phyloP scores from a whole-genome alignment of 2,329 filamentous ascomycete genomes.

The Fusarium acutatum region DNA sequence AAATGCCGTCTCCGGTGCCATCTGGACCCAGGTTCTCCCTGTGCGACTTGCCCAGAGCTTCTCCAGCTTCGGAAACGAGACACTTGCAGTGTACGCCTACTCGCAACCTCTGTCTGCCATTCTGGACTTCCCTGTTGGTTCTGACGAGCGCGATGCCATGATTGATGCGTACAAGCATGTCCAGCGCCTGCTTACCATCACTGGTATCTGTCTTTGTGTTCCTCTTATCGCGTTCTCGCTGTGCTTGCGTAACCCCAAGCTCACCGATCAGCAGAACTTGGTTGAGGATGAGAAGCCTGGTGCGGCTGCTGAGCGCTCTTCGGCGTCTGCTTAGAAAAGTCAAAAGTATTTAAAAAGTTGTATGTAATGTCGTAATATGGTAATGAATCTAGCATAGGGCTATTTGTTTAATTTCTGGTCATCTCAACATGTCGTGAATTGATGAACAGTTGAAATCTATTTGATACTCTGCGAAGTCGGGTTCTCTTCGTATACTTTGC shows the following conservation, averaged over 20 bases:
- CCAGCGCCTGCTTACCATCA: slow-evolving; percentile 57
- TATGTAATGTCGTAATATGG: slow-evolving; percentile 7
- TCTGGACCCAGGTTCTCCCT: slow-evolving; percentile 69
- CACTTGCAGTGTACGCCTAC: slow-evolving; percentile 49
- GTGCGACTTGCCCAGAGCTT: slow-evolving; percentile 52
- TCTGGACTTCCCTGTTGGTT: slow-evolving; percentile 51
- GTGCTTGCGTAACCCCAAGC: slow-evolving; percentile 55
- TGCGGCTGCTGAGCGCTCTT: background rate
- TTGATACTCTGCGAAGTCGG: background rate
- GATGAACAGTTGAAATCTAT: background rate
- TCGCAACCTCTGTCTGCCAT: slow-evolving; percentile 48
- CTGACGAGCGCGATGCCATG: slow-evolving; percentile 53
- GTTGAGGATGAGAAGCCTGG: slow-evolving; percentile 44
- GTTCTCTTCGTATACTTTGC: background rate
- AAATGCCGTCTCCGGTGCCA: slow-evolving; percentile 66
- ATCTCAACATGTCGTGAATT: background rate
- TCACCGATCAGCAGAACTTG: slow-evolving; percentile 56
- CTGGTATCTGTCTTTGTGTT: slow-evolving; percentile 58
- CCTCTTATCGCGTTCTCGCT: slow-evolving; percentile 57
- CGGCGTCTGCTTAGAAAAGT: background rate
- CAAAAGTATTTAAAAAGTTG: background rate
- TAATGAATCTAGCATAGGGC: slow-evolving; percentile 17
- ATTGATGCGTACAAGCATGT: slow-evolving; percentile 56
- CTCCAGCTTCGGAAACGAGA: slow-evolving; percentile 46
- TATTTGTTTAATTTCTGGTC: background rate